Percentiles rank a stretch among this genome's conserved stretches.
Evolutionary conservation across 2,329 filamentous ascomycete genomes (phyloP).

Genomic region (Ambrosiella beaveri): DNA sequence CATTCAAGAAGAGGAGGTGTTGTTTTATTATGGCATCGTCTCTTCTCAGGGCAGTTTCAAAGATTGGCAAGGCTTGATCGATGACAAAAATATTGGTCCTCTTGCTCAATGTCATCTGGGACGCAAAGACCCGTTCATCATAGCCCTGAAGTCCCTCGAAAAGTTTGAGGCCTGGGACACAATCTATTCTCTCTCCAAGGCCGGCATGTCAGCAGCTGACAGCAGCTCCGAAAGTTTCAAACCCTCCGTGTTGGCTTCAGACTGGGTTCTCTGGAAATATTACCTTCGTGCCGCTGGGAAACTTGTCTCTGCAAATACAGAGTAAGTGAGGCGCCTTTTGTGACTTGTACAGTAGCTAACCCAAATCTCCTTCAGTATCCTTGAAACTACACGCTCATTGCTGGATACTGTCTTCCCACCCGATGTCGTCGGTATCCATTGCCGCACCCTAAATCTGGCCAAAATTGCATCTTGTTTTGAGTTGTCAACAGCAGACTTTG

Average conservation of each 20-base stretch:
- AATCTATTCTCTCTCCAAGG: conserved; percentile 27
- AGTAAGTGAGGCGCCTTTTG: conserved; percentile 5
- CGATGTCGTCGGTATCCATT: conserved; percentile 22
- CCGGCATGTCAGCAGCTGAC: conserved; percentile 25
- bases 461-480: conserved; percentile 23
- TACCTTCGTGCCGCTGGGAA: conserved; percentile 19
- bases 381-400: conserved; percentile 18
- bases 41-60: conserved; percentile 26
- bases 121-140: conserved; percentile 30
- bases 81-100: conserved; percentile 25
- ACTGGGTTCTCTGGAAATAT: conserved; percentile 23
- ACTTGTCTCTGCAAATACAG: conserved; percentile 3
- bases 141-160: conserved; percentile 24
- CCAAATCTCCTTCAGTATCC: conserved; percentile 15
- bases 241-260: conserved; percentile 28
- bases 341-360: conserved; percentile 11
- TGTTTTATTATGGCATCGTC: conserved; percentile 31
- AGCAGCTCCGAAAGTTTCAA: conserved; percentile 20
- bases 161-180: conserved; percentile 24
- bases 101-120: conserved; percentile 28
- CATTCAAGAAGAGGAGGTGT: conserved; percentile 29
- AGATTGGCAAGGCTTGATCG: conserved; percentile 25
- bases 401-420: conserved; percentile 19
- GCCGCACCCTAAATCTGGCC: conserved; percentile 24
- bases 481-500: conserved; percentile 14